Evolutionary conservation across 306 rosid species (phyloP).

Genomic region (Prunus davidiana): DNA sequence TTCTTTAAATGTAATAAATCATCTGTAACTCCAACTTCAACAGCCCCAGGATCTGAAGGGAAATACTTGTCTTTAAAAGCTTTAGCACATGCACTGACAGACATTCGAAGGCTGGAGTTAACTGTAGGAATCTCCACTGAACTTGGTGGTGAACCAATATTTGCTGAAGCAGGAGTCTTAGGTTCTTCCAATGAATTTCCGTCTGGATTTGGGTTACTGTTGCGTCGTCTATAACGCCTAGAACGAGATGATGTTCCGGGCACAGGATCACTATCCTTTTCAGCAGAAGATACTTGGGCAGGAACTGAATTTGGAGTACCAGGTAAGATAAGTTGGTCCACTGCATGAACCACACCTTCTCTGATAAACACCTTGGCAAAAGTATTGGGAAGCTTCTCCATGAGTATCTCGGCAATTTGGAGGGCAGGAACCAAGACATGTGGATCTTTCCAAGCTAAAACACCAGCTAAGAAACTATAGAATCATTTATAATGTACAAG

Average conservation of each 20-base stretch:
- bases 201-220: conserved; percentile 61
- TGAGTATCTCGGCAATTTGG: conserved; percentile 95
- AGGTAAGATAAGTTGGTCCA: conserved; percentile 84
- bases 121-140: conserved; percentile 65
- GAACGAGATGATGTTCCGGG: conserved; percentile 77
- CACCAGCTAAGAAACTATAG: conserved; percentile 88
- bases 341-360: conserved; percentile 98
- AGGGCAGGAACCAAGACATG: conserved; percentile 87
- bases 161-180: conserved; percentile 56
- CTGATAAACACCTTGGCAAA: conserved; percentile 89
- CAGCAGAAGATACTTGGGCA: conserved; percentile 54
- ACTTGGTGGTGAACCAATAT: conserved; percentile 76
- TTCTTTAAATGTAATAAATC: conserved; percentile 78
- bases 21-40: conserved; percentile 85
- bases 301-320: conserved; percentile 51
- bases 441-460: conserved; percentile 97
- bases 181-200: conserved; percentile 69
- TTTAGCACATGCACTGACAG: conserved; percentile 81
- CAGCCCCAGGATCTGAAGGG: conserved; percentile 71
- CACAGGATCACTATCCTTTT: conserved; percentile 68
- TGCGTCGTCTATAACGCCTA: conserved; percentile 84
- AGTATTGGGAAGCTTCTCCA: conserved; percentile 90
- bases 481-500: conserved; percentile 25
- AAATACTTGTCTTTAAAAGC: conserved; percentile 87
- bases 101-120: conserved; percentile 62